phyloP scores from a whole-genome alignment of 176 grass and related monocot genomes.

The Chloris gayana region DNA sequence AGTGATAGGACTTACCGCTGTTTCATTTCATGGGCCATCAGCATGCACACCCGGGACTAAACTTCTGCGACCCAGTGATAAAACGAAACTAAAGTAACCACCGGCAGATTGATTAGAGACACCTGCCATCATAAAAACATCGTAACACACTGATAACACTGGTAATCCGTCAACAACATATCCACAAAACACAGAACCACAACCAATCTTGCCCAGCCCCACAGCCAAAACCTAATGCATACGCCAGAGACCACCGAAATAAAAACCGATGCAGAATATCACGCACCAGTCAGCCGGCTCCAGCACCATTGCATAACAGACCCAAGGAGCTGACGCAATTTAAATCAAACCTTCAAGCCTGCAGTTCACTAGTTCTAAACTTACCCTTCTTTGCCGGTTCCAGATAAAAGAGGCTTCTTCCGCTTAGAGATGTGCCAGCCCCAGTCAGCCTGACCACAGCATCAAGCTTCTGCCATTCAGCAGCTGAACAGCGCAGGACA shows the following conservation, averaged over 20 bases:
- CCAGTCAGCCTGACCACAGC: not conserved
- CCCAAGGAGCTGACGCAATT: not conserved
- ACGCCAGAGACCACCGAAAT: not conserved
- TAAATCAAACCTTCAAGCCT: too few relatives aligned
- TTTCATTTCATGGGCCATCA: not conserved
- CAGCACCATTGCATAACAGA: not conserved
- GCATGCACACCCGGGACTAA: not conserved
- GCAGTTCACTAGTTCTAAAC: too few relatives aligned
- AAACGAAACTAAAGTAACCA: not conserved
- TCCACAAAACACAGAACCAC: not conserved
- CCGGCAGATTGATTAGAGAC: not conserved
- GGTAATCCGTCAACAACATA: not conserved
- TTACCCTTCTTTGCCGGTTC: not conserved
- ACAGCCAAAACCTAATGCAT: not conserved
- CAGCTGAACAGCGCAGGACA: not conserved
- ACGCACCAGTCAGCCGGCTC: too few relatives aligned
- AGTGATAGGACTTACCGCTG: not conserved
- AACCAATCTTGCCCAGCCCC: not conserved
- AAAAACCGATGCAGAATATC: not conserved
- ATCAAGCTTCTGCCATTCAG: not conserved
- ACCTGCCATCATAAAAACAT: not conserved
- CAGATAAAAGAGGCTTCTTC: not conserved
- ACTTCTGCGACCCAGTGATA: not conserved
- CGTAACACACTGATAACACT: not conserved
- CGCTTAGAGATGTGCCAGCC: not conserved